Conservation (phyloP, 805 yeast genomes). For the Danielia oregonensis region DNA sequence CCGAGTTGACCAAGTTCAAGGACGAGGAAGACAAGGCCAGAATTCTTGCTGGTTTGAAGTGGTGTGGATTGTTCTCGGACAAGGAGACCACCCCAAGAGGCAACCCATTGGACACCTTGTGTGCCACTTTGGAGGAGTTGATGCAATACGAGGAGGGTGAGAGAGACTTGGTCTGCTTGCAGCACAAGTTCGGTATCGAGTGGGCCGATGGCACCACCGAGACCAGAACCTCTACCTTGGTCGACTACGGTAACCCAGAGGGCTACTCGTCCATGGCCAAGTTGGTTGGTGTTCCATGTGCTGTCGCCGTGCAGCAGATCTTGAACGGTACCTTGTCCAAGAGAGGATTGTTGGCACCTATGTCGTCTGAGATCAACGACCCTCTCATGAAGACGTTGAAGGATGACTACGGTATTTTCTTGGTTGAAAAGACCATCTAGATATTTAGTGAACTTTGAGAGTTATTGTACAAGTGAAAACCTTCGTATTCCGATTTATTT, state of each 20-base stretch:
- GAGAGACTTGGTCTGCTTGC: slow-evolving; percentile 91
- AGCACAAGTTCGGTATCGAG: slow-evolving; percentile 96
- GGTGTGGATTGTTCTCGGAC: slow-evolving; percentile 91
- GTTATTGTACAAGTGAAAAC: neutral
- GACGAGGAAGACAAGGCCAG: slow-evolving; percentile 78
- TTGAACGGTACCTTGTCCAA: slow-evolving; percentile 72
- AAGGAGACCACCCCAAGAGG: slow-evolving; percentile 79
- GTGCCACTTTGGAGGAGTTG: slow-evolving; percentile 92
- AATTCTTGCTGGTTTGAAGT: slow-evolving; percentile 81
- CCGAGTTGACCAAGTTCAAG: slow-evolving; percentile 75
- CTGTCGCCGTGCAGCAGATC: slow-evolving; percentile 86
- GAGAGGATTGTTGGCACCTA: slow-evolving; percentile 91
- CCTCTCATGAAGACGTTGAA: slow-evolving; percentile 89
- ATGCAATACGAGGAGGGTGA: slow-evolving; percentile 96
- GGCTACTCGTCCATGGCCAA: slow-evolving; percentile 98
- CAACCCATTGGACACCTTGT: slow-evolving; percentile 91
- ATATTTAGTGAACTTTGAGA: neutral
- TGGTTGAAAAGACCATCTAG: slow-evolving; percentile 72
- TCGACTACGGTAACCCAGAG: slow-evolving; percentile 84
- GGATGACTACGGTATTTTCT: slow-evolving; percentile 82
- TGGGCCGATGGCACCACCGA: slow-evolving; percentile 92
- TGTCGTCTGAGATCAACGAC: slow-evolving; percentile 82
- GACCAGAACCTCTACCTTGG: slow-evolving; percentile 91
- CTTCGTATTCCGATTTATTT: too few species aligned
- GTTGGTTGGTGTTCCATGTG: slow-evolving; percentile 97